These are phyloP conservation scores for Candida chauliodis DNA, from an alignment of 805 yeast species.

Conservation along the genomic window DNA sequence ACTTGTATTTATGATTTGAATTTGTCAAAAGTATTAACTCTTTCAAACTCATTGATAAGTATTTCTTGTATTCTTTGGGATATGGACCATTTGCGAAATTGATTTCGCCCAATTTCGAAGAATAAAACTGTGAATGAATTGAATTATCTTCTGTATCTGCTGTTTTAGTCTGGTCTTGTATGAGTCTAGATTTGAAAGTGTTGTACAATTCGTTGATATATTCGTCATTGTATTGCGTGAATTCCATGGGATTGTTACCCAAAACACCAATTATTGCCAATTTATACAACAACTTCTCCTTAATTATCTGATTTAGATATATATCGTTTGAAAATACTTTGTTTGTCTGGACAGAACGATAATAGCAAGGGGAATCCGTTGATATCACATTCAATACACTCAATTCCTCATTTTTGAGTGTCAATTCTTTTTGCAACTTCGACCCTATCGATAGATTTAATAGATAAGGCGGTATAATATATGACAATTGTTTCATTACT, in stretches of 20 bases:
- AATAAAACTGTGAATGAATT: constrained; percentile 4
- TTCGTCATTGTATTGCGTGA: constrained; percentile 19
- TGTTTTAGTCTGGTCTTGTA: constrained; percentile 9
- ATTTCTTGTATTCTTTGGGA: constrained; percentile 20
- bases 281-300: constrained; percentile 30
- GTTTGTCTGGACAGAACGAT: constrained; percentile 9
- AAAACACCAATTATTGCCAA: constrained; percentile 33
- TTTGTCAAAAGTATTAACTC: constrained; percentile 21
- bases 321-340: constrained; percentile 25
- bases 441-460: constrained; percentile 36
- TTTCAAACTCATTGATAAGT: constrained; percentile 19
- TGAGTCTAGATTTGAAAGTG: constrained; percentile 27
- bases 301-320: constrained; percentile 27
- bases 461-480: constrained; percentile 42
- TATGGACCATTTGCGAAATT: constrained; percentile 7
- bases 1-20: constrained; percentile 19
- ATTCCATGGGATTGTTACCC: constrained; percentile 29
- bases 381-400: constrained; percentile 25
- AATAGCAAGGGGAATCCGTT: constrained; percentile 22
- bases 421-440: constrained; percentile 23
- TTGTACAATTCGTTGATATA: constrained; percentile 29
- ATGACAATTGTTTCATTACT: constrained; percentile 9
- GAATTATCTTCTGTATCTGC: constrained; percentile 4
- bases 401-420: constrained; percentile 20
- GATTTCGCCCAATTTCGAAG: constrained; percentile 17